Conservation (phyloP, 2,329 filamentous ascomycete species). For the Cladosporium oxysporum region DNA sequence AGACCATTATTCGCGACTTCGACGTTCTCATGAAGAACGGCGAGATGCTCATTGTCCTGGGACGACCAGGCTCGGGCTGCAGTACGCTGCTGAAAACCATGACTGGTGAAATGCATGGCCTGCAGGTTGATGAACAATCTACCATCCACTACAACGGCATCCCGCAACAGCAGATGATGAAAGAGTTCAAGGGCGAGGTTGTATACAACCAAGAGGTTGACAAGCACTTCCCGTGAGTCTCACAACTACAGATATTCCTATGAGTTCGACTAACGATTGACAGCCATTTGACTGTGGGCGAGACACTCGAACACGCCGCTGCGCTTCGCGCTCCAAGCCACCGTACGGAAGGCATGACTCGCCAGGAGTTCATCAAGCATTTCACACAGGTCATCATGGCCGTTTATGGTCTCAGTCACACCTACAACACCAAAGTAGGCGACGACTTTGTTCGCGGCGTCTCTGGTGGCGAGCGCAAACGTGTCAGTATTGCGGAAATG, state of each 20-base stretch:
- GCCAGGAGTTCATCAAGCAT: slow-evolving; percentile 49
- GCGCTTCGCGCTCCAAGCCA: slow-evolving; percentile 52
- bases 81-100: slow-evolving; percentile 65
- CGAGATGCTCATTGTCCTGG: slow-evolving; percentile 51
- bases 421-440: slow-evolving; percentile 56
- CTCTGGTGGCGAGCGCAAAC: slow-evolving; percentile 55
- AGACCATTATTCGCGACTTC: slow-evolving; percentile 58
- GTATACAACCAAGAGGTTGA: slow-evolving; percentile 52
- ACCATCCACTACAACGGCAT: slow-evolving; percentile 64
- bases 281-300: slow-evolving; percentile 55
- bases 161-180: slow-evolving; percentile 44
- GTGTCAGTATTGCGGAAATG: slow-evolving; percentile 62
- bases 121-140: slow-evolving; percentile 54
- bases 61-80: slow-evolving; percentile 59
- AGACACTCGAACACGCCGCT: slow-evolving; percentile 60
- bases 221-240: slow-evolving; percentile 52
- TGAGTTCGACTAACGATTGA: not conserved
- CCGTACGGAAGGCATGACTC: slow-evolving; percentile 39
- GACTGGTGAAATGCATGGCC: slow-evolving; percentile 60
- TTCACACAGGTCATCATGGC: slow-evolving; percentile 55
- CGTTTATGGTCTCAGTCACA: slow-evolving; percentile 57
- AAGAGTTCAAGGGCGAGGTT: slow-evolving; percentile 50
- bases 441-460: slow-evolving; percentile 64
- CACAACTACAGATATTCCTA: not conserved
- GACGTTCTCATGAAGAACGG: slow-evolving; percentile 55